Evolutionary conservation across 225 moss, liverwort and hornwort genomes (phyloP).

Genomic region (Neckera pumila): DNA sequence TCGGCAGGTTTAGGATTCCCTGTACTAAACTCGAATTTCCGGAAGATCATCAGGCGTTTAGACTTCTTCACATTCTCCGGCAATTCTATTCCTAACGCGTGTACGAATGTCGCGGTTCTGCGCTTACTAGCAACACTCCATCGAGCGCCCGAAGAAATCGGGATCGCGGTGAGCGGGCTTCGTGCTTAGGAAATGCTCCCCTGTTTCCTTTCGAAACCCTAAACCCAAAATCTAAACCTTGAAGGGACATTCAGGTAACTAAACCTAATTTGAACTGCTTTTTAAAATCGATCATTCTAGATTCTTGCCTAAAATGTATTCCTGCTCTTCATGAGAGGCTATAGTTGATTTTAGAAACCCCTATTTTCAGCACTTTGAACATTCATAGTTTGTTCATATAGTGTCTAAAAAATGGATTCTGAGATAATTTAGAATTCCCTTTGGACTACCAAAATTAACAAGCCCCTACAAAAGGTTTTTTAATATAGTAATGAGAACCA

Average conservation of each 20-base stretch:
- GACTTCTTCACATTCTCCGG: neutral
- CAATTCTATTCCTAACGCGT: neutral
- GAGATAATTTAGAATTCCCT: too few relatives aligned
- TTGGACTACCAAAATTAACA: too few relatives aligned
- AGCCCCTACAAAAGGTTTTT: too few relatives aligned
- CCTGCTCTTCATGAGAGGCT: too few relatives aligned
- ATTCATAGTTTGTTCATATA: too few relatives aligned
- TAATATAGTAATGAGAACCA: too few relatives aligned
- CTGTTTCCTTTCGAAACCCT: neutral
- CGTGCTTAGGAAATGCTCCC: neutral
- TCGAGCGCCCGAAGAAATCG: neutral
- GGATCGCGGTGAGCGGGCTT: neutral
- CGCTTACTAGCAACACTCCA: neutral
- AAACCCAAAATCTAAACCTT: neutral
- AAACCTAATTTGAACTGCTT: too few relatives aligned
- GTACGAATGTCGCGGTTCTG: neutral
- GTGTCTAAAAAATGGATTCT: too few relatives aligned
- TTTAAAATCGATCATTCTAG: too few relatives aligned
- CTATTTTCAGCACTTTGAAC: too few relatives aligned
- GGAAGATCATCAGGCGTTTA: neutral
- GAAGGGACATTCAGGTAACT: too few relatives aligned
- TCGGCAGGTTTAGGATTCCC: neutral
- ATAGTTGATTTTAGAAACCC: rapidly evolving
- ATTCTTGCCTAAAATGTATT: too few relatives aligned
- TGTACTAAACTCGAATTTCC: neutral